phyloP scores from a whole-genome alignment of 179 eudicot species.

The Pouteria campechiana region DNA sequence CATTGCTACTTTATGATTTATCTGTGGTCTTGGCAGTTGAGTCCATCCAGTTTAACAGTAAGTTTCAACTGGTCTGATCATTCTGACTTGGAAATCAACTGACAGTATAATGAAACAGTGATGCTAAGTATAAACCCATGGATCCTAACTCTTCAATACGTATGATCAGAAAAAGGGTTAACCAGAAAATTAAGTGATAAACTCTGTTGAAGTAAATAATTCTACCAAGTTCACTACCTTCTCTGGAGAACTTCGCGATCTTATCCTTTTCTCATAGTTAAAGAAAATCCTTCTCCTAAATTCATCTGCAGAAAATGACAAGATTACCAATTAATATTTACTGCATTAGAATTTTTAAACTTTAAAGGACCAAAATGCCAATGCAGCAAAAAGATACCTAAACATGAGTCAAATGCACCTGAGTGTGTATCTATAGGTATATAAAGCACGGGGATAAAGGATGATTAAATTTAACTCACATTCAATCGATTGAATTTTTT shows the following conservation, averaged over 20 bases:
- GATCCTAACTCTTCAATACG: neutral
- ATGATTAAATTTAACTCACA: too few relatives aligned
- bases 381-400: neutral
- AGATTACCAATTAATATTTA: neutral
- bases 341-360: neutral
- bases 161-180: neutral
- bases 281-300: conserved; percentile 76
- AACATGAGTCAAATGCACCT: neutral
- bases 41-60: neutral
- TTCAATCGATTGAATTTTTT: too few relatives aligned
- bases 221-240: conserved; percentile 42
- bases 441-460: too few relatives aligned
- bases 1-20: neutral
- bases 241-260: conserved; percentile 77
- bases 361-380: neutral
- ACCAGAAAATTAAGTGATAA: neutral
- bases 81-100: neutral
- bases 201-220: neutral
- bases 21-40: neutral
- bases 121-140: too few relatives aligned
- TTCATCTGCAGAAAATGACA: conserved; percentile 35
- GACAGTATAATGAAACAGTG: neutral
- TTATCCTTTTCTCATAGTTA: conserved; percentile 76
- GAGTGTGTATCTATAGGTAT: too few relatives aligned
- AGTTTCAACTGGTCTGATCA: neutral